Conservation (phyloP, 2,329 filamentous ascomycete species). For the Grosmannia clavigera region DNA sequence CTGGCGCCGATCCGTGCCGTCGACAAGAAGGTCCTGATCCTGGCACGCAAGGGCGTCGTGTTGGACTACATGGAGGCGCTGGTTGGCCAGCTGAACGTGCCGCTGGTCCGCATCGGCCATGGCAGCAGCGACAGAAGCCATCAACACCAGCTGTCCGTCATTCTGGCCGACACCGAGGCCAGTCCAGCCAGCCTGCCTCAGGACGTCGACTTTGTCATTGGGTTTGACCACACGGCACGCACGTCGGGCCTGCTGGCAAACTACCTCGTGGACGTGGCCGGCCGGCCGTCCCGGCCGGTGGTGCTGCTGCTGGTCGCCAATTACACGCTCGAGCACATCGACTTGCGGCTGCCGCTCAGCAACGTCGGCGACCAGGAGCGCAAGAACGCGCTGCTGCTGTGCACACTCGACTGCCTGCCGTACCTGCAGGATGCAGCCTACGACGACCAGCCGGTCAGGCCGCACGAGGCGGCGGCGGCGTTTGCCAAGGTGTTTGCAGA, state of each 20-base stretch:
- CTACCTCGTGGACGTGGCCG: slow-evolving; percentile 6
- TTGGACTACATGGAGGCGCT: slow-evolving; percentile 40
- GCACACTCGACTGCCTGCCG: slow-evolving; percentile 26
- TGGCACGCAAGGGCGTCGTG: slow-evolving; percentile 37
- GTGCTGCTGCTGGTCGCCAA: slow-evolving; percentile 36
- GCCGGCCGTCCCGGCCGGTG: slow-evolving; percentile 21
- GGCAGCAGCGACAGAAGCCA: slow-evolving; percentile 4
- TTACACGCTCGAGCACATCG: slow-evolving; percentile 44
- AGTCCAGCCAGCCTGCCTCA: slow-evolving; percentile 23
- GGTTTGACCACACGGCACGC: slow-evolving; percentile 39
- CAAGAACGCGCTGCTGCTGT: slow-evolving; percentile 26
- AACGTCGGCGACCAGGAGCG: slow-evolving; percentile 30
- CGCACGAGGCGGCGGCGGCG: slow-evolving; percentile 31
- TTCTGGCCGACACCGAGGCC: slow-evolving; percentile 29
- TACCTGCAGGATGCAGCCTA: slow-evolving; percentile 22
- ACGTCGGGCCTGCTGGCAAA: slow-evolving; percentile 21
- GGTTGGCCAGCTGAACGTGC: slow-evolving; percentile 26
- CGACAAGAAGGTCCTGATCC: slow-evolving; percentile 37
- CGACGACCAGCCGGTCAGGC: slow-evolving; percentile 22
- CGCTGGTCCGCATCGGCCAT: slow-evolving; percentile 17
- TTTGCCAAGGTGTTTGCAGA: slow-evolving; percentile 35
- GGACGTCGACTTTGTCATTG: slow-evolving; percentile 38
- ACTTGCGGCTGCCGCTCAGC: slow-evolving; percentile 28
- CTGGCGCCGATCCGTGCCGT: slow-evolving; percentile 29
- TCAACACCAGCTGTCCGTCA: slow-evolving; percentile 21